Evolutionary conservation across 345 rosid species (phyloP).

Genomic region (Eucalyptus curtisii): DNA sequence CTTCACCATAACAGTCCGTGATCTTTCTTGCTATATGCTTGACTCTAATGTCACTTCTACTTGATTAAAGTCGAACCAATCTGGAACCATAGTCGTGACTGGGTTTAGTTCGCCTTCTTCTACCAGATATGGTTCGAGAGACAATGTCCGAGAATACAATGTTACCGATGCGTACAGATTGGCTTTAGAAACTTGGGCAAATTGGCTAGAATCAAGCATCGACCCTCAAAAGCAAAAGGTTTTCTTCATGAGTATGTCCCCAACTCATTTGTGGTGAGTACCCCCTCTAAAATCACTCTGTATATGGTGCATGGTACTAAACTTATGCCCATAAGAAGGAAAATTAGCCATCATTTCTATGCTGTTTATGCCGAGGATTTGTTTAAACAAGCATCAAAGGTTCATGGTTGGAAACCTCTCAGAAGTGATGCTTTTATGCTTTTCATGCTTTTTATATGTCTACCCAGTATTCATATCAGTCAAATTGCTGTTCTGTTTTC

Average conservation of each 20-base stretch:
- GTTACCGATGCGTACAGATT: conserved; percentile 61
- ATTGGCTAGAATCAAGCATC: conserved; percentile 61
- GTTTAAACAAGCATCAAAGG: background rate
- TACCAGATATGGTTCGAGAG: conserved; percentile 44
- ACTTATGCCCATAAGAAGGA: background rate
- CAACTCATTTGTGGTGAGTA: conserved; percentile 80
- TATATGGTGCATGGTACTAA: background rate
- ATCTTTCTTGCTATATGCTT: background rate
- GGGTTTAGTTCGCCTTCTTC: background rate
- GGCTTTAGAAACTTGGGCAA: conserved; percentile 81
- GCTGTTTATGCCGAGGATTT: background rate
- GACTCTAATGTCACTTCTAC: background rate
- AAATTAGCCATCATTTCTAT: background rate
- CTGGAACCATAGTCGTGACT: background rate
- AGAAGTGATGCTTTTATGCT: background rate
- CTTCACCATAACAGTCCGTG: background rate
- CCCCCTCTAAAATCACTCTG: background rate
- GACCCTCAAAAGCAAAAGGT: conserved; percentile 57
- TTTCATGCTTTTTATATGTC: no score
- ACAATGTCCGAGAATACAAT: conserved; percentile 40
- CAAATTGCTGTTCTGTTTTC: background rate
- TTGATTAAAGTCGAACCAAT: background rate
- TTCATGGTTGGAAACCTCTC: background rate
- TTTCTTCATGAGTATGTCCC: conserved; percentile 91
- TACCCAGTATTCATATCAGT: background rate